phyloP scores from a whole-genome alignment of 1,139 yeast genomes.

The Suhomyces bolitotheri region DNA sequence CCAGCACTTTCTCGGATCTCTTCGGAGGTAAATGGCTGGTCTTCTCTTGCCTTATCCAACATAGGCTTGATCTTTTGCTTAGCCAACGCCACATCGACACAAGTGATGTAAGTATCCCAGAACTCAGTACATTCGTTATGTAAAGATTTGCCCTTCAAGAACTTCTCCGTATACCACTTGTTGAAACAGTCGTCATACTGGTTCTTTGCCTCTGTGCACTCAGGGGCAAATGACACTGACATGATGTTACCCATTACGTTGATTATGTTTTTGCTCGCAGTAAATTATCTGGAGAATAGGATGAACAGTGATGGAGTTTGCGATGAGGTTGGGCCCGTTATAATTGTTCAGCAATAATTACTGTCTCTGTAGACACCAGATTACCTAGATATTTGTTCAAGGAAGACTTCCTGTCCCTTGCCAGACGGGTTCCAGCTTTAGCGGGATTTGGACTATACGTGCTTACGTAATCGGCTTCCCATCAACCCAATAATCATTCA shows the following conservation, averaged over 20 bases:
- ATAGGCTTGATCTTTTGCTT: slow-evolving; percentile 77
- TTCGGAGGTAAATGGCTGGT: slow-evolving; percentile 69
- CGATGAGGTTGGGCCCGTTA: neutral
- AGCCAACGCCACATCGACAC: slow-evolving; percentile 74
- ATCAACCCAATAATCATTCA: too few species aligned
- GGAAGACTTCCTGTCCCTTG: too few species aligned
- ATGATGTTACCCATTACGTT: slow-evolving; percentile 68
- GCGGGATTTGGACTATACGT: too few species aligned
- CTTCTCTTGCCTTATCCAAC: slow-evolving; percentile 87
- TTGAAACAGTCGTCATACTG: slow-evolving; percentile 92
- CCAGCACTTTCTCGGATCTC: slow-evolving; percentile 30
- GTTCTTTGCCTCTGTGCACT: slow-evolving; percentile 84
- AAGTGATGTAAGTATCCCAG: slow-evolving; percentile 84
- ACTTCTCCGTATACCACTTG: slow-evolving; percentile 92
- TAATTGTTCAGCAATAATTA: too few species aligned
- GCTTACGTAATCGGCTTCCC: too few species aligned
- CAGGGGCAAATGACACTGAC: slow-evolving; percentile 96
- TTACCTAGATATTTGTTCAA: too few species aligned
- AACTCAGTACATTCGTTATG: slow-evolving; percentile 88
- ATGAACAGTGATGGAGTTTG: neutral
- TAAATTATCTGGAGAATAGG: too few species aligned
- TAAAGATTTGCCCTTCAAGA: slow-evolving; percentile 66
- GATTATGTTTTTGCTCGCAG: slow-evolving; percentile 3
- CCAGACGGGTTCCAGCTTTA: too few species aligned
- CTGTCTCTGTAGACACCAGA: too few species aligned